phyloP scores from a whole-genome alignment of 208 protist genomes.

The Crithidia brevicula region DNA sequence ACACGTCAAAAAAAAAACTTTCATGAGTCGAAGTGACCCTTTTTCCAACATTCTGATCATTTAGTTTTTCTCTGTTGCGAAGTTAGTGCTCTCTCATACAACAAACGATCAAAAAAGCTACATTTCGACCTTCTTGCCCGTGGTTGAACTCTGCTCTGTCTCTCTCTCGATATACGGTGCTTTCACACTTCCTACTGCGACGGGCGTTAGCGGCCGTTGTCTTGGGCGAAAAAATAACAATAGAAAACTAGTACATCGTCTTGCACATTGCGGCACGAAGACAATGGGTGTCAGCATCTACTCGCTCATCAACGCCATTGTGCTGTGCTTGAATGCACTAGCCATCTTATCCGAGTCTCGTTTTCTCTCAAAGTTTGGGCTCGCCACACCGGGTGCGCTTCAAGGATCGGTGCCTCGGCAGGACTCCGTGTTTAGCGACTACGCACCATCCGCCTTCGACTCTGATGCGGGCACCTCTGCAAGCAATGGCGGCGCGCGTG shows the following conservation, averaged over 20 bases:
- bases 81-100: neutral
- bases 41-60: neutral
- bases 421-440: conserved; percentile 28
- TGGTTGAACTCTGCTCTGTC: no score
- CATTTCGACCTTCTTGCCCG: no score
- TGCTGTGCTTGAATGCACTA: conserved; percentile 77
- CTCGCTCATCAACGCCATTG: conserved; percentile 50
- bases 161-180: neutral
- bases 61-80: neutral
- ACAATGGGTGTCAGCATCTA: conserved; percentile 81
- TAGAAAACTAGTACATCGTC: no score
- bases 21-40: neutral
- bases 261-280: no score
- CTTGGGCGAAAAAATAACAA: no score
- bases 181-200: no score
- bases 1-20: no score
- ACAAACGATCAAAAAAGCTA: neutral
- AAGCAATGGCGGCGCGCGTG: conserved; percentile 6
- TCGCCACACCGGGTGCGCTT: conserved; percentile 41
- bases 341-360: conserved; percentile 88
- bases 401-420: conserved; percentile 11
- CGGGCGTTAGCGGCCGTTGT: no score
- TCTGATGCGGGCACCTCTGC: neutral
- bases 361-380: conserved; percentile 75
- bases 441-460: conserved; percentile 27